phyloP scores from a whole-genome alignment of 1,139 yeast species.

The Hyphopichia buzzinii region DNA sequence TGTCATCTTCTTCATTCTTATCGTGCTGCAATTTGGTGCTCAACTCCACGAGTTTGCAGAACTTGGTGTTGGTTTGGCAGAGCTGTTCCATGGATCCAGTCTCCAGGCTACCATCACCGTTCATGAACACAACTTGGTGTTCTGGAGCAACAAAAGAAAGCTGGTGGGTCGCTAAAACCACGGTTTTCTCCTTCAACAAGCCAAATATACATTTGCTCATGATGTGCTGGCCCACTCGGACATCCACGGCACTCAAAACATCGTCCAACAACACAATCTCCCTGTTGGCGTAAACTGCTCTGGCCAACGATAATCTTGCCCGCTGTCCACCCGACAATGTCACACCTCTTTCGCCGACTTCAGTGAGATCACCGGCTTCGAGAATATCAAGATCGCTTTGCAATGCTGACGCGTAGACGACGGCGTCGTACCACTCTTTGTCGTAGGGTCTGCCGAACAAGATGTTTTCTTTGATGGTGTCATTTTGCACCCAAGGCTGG shows the following conservation, averaged over 20 bases:
- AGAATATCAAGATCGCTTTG: slow-evolving; percentile 20
- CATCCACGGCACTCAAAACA: slow-evolving; percentile 25
- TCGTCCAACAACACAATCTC: slow-evolving; percentile 22
- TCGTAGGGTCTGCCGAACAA: slow-evolving; percentile 22
- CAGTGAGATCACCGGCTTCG: slow-evolving; percentile 22
- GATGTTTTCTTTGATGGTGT: slow-evolving; percentile 28
- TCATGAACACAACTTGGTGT: slow-evolving; percentile 18
- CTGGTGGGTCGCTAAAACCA: slow-evolving; percentile 25
- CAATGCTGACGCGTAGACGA: slow-evolving; percentile 23
- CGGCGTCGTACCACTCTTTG: slow-evolving; percentile 14
- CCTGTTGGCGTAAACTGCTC: slow-evolving; percentile 20
- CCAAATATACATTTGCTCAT: slow-evolving; percentile 17
- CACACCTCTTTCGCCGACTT: slow-evolving; percentile 26
- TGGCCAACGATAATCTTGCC: slow-evolving; percentile 24
- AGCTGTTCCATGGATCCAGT: slow-evolving; percentile 18
- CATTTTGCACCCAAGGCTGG: slow-evolving; percentile 30
- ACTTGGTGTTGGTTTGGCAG: slow-evolving; percentile 10
- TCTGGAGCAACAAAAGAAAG: slow-evolving; percentile 19
- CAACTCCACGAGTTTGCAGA: slow-evolving; percentile 15
- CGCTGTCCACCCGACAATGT: slow-evolving; percentile 26
- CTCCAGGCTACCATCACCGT: slow-evolving; percentile 20
- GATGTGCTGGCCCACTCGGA: slow-evolving; percentile 22
- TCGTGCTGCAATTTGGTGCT: slow-evolving; percentile 11
- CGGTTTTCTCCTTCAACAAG: slow-evolving; percentile 15
- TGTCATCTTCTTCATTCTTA: slow-evolving; percentile 12